Percentiles rank a stretch among this genome's conserved stretches.
Evolutionary conservation across 2,329 filamentous ascomycete species (phyloP).

Genomic region (Trichoderma afroharzianum): DNA sequence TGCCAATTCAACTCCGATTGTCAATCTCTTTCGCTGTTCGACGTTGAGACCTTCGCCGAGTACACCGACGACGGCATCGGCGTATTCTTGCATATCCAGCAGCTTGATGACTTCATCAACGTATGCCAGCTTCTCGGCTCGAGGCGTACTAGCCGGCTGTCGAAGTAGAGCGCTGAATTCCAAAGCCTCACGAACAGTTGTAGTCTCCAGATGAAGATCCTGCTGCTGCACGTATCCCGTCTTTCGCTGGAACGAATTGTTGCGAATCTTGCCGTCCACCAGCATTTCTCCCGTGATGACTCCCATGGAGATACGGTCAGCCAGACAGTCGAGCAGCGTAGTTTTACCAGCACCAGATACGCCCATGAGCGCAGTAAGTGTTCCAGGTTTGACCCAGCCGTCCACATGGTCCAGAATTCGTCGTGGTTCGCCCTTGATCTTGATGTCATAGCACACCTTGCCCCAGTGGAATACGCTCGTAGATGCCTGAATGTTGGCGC

Average conservation of each 20-base stretch:
- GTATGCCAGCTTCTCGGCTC: constrained; percentile 48
- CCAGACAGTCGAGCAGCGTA: constrained; percentile 55
- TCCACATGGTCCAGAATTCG: constrained; percentile 68
- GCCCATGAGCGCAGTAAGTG: constrained; percentile 67
- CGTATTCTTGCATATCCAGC: constrained; percentile 53
- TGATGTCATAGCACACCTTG: constrained; percentile 70
- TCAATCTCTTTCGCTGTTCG: constrained; percentile 50
- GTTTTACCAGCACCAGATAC: constrained; percentile 54
- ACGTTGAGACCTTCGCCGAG: constrained; percentile 44
- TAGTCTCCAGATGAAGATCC: constrained; percentile 44
- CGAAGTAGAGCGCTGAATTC: constrained; percentile 42
- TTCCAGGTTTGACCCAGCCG: constrained; percentile 73
- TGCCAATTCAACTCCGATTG: constrained; percentile 47
- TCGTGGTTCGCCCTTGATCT: constrained; percentile 61
- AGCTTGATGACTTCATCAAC: constrained; percentile 53
- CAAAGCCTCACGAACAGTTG: constrained; percentile 36
- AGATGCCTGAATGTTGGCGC: constrained; percentile 1
- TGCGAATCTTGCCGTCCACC: constrained; percentile 63
- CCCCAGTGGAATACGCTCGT: constrained; percentile 45
- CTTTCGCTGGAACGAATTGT: constrained; percentile 66
- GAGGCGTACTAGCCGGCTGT: constrained; percentile 42
- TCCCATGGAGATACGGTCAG: constrained; percentile 50
- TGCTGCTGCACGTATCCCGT: constrained; percentile 70
- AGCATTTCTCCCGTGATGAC: constrained; percentile 67
- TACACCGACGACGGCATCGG: constrained; percentile 50